These are phyloP conservation scores for Physcia stellaris DNA, from an alignment of 495 filamentous ascomycete genomes.

Conservation along the genomic window DNA sequence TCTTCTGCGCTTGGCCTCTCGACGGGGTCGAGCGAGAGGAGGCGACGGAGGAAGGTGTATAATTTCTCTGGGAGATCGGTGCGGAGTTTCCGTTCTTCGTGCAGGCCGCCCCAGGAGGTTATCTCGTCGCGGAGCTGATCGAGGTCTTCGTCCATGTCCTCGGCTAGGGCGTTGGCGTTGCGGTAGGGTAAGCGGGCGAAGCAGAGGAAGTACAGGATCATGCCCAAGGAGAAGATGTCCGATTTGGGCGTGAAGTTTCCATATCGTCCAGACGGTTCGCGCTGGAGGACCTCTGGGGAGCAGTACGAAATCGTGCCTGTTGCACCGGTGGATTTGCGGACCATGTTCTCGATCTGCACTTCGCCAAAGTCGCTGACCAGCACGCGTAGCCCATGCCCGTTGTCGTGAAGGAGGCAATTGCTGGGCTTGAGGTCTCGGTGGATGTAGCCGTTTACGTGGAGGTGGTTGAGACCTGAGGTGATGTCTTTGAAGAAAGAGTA, in stretches of 20 bases:
- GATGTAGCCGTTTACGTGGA: conserved; percentile 89
- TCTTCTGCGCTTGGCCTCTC: conserved; percentile 77
- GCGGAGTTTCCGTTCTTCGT: conserved; percentile 53
- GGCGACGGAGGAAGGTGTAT: conserved; percentile 66
- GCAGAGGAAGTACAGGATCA: conserved; percentile 97
- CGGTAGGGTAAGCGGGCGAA: conserved; percentile 80
- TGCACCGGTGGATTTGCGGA: conserved; percentile 75
- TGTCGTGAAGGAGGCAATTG: conserved; percentile 81
- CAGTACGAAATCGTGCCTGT: conserved; percentile 97
- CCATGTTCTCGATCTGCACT: conserved; percentile 67
- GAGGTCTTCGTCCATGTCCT: conserved; percentile 82
- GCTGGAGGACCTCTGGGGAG: conserved; percentile 79
- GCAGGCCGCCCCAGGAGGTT: conserved; percentile 71
- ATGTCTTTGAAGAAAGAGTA: conserved; percentile 96
- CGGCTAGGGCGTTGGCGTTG: conserved; percentile 69
- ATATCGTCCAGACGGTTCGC: conserved; percentile 49
- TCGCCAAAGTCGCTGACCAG: conserved; percentile 97
- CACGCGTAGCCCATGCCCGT: conserved; percentile 54
- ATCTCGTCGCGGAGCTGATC: conserved; percentile 81
- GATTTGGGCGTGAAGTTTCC: conserved; percentile 93
- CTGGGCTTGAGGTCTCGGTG: conserved; percentile 92
- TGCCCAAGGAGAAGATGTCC: conserved; percentile 90
- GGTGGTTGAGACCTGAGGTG: conserved; percentile 75
- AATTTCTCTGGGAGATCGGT: conserved; percentile 77
- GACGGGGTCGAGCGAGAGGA: conserved; percentile 64